Conservation (phyloP, 208 protist species). For the Trypanosoma lewisi region DNA sequence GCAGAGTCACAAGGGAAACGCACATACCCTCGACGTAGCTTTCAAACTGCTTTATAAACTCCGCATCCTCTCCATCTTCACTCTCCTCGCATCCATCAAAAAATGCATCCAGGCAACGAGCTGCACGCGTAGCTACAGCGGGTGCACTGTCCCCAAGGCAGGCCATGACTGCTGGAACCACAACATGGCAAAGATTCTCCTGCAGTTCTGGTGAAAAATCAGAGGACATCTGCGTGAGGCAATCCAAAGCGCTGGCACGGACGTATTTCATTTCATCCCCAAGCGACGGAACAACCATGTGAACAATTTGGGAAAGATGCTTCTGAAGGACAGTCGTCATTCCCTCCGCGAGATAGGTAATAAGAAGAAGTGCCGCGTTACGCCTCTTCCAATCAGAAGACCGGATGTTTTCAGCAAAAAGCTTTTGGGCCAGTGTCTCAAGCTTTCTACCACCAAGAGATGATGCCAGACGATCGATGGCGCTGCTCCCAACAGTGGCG, state of each 20-base stretch:
- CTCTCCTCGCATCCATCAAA: slow-evolving; percentile 58
- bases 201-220: slow-evolving; percentile 69
- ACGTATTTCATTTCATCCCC: slow-evolving; percentile 80
- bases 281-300: slow-evolving; percentile 43
- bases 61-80: slow-evolving; percentile 53
- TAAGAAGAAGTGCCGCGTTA: slow-evolving; percentile 70
- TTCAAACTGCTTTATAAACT: slow-evolving; percentile 31
- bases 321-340: slow-evolving; percentile 61
- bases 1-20: slow-evolving; percentile 48
- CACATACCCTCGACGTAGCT: slow-evolving; percentile 68
- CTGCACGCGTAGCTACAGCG: slow-evolving; percentile 63
- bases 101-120: slow-evolving; percentile 67
- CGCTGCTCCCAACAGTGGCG: slow-evolving; percentile 51
- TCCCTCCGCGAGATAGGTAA: slow-evolving; percentile 72
- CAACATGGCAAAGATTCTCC: slow-evolving; percentile 39
- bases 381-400: slow-evolving; percentile 68
- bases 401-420: slow-evolving; percentile 75
- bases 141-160: slow-evolving; percentile 66
- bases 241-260: slow-evolving; percentile 64
- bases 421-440: slow-evolving; percentile 50
- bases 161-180: slow-evolving; percentile 54
- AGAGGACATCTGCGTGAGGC: slow-evolving; percentile 65
- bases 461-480: slow-evolving; percentile 76
- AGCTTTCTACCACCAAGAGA: slow-evolving; percentile 80
- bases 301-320: slow-evolving; percentile 52